Conservation (phyloP, 2,329 filamentous ascomycete genomes). For the Davidsoniella australis region DNA sequence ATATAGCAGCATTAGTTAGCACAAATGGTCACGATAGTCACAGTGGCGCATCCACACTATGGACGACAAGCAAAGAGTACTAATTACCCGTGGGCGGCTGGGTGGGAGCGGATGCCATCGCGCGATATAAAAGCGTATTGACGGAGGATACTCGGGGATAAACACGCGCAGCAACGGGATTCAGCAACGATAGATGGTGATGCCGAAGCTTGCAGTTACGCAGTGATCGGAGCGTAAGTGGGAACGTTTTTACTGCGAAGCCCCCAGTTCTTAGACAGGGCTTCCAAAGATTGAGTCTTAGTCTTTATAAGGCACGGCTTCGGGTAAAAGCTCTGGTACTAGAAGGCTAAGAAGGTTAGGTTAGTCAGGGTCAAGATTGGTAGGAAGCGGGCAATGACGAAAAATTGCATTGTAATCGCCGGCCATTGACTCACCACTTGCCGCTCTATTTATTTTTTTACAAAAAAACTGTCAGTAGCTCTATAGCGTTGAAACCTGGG, state of each 20-base stretch:
- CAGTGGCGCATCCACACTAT: not conserved
- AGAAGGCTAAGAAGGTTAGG: not conserved
- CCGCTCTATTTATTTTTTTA: not conserved
- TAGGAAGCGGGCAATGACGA: not conserved
- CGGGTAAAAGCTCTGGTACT: too few species aligned
- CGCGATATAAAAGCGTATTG: not conserved
- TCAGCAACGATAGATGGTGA: not conserved
- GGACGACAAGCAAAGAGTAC: not conserved
- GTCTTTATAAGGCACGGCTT: not conserved
- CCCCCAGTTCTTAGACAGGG: conserved; percentile 8
- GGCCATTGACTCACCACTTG: conserved; percentile 3
- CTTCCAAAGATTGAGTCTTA: conserved; percentile 1
- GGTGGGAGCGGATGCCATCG: conserved; percentile 11
- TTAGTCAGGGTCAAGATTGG: not conserved
- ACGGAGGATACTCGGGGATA: not conserved
- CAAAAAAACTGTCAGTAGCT: not conserved
- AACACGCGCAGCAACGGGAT: conserved; percentile 3
- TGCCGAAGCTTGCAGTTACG: conserved; percentile 9
- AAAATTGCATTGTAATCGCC: not conserved
- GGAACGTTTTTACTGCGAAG: conserved; percentile 12
- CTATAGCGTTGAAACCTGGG: too few species aligned
- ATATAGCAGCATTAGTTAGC: not conserved
- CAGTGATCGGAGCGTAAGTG: conserved; percentile 10
- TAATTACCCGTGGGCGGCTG: conserved; percentile 8
- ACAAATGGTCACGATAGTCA: not conserved